phyloP scores from a whole-genome alignment of 495 filamentous ascomycete genomes.

The Xylaria bambusicola region DNA sequence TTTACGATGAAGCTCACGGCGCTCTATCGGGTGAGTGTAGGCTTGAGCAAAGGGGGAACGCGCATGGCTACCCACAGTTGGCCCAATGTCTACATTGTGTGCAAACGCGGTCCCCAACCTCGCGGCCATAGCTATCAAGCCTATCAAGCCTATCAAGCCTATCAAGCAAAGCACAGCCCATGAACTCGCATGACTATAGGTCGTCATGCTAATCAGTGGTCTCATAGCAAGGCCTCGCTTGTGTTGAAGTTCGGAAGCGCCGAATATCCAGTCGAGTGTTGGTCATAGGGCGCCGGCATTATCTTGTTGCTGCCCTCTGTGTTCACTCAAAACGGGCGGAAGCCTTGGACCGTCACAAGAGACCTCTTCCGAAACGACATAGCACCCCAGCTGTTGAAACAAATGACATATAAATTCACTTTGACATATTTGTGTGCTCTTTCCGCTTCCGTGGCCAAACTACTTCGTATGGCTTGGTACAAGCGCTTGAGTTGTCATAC shows the following conservation, averaged over 20 bases:
- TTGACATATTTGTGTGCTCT: neutral
- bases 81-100: neutral
- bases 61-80: constrained; percentile 16
- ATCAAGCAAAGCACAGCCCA: neutral
- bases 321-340: neutral
- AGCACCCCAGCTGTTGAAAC: neutral
- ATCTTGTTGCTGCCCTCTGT: neutral
- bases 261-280: neutral
- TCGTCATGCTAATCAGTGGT: neutral
- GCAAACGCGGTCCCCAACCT: constrained; percentile 2
- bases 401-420: neutral
- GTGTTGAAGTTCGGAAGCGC: neutral
- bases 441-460: neutral
- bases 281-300: neutral
- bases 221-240: neutral
- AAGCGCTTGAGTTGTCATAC: constrained; percentile 10
- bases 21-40: neutral
- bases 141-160: neutral
- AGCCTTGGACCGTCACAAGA: neutral
- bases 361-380: neutral
- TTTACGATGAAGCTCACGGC: neutral
- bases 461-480: neutral
- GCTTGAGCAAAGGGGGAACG: neutral
- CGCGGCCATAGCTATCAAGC: constrained; percentile 1
- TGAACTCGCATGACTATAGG: neutral